Base-by-base conservation (phyloP, 2,329 filamentous ascomycete genomes). In the Pseudocercospora eumusae region DNA sequence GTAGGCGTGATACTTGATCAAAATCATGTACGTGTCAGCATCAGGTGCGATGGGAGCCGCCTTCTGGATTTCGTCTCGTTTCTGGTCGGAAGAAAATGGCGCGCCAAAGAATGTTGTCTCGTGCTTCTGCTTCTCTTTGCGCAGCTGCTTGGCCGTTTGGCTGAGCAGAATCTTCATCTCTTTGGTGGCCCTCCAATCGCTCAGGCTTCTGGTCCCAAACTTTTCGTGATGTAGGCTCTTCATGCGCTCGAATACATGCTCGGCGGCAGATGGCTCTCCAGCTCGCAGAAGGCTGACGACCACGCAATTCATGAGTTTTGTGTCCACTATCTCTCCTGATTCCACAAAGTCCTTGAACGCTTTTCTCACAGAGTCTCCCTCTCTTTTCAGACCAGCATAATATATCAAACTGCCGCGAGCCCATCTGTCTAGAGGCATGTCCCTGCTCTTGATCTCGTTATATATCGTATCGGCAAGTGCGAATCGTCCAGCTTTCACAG, bases 241-340 rank as follows among this genome's bases (percentile, higher is more conserved):
- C 93, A 99, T 98, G 63, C 88, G 87, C 61, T 86, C 80, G 70
- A 97, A 97, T 10, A 96, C 86, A 63, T 89, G 83, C 68, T 93
- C 87, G 2, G 93, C 95, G 0, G 91, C 88, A 6, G 82, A 78
- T 42, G 88, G 84, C 72, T 99, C 93, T 44, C 89, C 88, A 13
- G 88, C 87, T 60, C 86, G 83, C 47, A 97, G 81, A 20, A 98
- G 83, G 1, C 92, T 88, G 0, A 87, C 83, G 64, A 98, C 90
- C 70, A 97, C 87, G 69, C 89, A 91, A 73, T 98, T 98, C 75
- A 98, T 82, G 13, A 92, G 89, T 2, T 89, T 82, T 0, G 91
- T 93, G 74, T 98, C 93, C 59, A 99, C 87, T 64, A 97, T 87
- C 74, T 98, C 91, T 33, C 92, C 92, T 0, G 87, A 84, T 40